Conservation (phyloP, 2,329 filamentous ascomycete genomes). For the Fusarium dlaminii region DNA sequence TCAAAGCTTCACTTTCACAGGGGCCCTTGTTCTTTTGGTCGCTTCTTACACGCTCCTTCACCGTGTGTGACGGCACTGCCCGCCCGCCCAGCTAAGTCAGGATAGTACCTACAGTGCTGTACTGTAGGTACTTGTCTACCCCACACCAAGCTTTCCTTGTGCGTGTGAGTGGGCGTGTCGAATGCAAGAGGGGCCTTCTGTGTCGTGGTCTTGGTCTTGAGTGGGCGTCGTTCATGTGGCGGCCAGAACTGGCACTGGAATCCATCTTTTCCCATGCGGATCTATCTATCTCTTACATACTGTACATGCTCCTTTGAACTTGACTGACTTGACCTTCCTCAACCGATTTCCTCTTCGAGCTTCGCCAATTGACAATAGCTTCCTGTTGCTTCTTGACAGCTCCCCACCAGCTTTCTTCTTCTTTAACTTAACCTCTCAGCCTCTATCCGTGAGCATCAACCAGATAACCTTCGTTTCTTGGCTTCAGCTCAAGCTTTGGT, state of each 20-base stretch:
- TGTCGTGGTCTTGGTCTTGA: slow-evolving; percentile 35
- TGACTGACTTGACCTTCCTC: slow-evolving; percentile 29
- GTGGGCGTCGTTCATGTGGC: slow-evolving; percentile 41
- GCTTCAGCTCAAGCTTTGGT: slow-evolving; percentile 35
- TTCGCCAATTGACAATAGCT: slow-evolving; percentile 31
- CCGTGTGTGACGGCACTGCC: slow-evolving; percentile 44
- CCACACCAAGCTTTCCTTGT: slow-evolving; percentile 42
- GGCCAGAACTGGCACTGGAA: slow-evolving; percentile 43
- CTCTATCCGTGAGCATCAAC: slow-evolving; percentile 13
- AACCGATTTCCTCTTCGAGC: slow-evolving; percentile 32
- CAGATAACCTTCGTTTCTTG: slow-evolving; percentile 24
- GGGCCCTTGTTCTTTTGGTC: slow-evolving; percentile 27
- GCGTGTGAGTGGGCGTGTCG: slow-evolving; percentile 37
- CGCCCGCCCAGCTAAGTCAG: slow-evolving; percentile 39
- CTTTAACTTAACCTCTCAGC: slow-evolving; percentile 12
- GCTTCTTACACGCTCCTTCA: slow-evolving; percentile 35
- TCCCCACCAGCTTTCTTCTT: slow-evolving; percentile 22
- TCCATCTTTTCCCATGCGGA: slow-evolving; percentile 43
- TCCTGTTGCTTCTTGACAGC: slow-evolving; percentile 24
- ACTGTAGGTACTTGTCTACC: slow-evolving; percentile 19
- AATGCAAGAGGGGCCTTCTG: slow-evolving; percentile 27
- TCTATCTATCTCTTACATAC: slow-evolving; percentile 27
- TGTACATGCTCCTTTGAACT: neutral
- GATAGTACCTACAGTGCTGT: neutral
- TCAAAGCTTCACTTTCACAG: slow-evolving; percentile 15